Base-by-base conservation (phyloP, 1,284 basidiomycete genomes). In the Taiwanofungus camphoratus region DNA sequence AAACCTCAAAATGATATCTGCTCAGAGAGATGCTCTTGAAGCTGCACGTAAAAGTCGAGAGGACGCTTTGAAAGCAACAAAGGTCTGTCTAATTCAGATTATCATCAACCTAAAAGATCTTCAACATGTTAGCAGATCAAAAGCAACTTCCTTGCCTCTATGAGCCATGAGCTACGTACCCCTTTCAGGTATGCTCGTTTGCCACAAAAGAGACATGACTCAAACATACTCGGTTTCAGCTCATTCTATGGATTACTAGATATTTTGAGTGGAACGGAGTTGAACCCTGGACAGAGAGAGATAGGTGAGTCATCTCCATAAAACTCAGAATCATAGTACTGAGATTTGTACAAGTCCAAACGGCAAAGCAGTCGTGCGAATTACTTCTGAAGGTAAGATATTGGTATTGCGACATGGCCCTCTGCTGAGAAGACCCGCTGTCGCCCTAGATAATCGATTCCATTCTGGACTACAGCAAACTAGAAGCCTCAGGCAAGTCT, bases 231-330 rank as follows among this genome's bases (percentile, higher is more conserved):
- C 41, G 13, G 26, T 46, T 30, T 20, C 3, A 82, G 81, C 51
- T 84, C 82, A 2, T 85, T 85, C 58, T 85, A 85, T 54, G 82
- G 82, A 9, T 63, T 85, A 5, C 64, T 85, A 13, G 82, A 85
- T 58, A 72, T 85, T 26, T 54, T 85, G 22, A 77, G 77, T 49
- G 77, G 77, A 0, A 83, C 81, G 2, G 77, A 82, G 51, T 64
- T 84, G 3, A 79, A 80, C 56, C 62, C 71, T 4, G 77, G 76
- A 12, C 82, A 85, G 58, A 73, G 69, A 52, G 82, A 85, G 56
- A 82, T 84, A 22, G 81, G 80, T 79, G 51, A 45, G 63, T 38
- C 8, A n/a, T n/a, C n/a, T n/a, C n/a, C 8, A 5, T 24, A 41
- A 15, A 22, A 20, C 13, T 20, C 4, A 18, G 3, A 2, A 4